A percentile compares a stretch with the other conserved stretches of the same genome.
Evolutionary conservation across 2,329 filamentous ascomycete genomes (phyloP).

Genomic region (Hirsutella minnesotensis): DNA sequence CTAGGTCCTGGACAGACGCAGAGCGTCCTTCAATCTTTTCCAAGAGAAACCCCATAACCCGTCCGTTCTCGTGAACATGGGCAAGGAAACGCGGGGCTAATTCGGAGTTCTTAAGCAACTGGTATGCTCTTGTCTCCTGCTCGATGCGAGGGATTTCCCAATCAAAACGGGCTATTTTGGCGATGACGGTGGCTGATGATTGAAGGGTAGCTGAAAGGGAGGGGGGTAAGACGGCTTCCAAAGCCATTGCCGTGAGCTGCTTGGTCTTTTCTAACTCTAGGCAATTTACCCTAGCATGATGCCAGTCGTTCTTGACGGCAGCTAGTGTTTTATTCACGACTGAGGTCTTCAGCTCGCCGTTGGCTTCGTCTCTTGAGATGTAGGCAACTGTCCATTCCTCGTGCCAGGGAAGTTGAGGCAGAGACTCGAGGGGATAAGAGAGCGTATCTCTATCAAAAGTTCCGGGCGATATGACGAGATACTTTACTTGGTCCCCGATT

Average conservation of each 20-base stretch:
- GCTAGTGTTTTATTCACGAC: slow-evolving; percentile 12
- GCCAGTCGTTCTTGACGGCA: slow-evolving; percentile 14
- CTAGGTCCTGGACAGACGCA: slow-evolving; percentile 15
- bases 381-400: slow-evolving; percentile 14
- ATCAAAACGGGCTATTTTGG: slow-evolving; percentile 21
- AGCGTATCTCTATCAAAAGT: slow-evolving; percentile 13
- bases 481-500: slow-evolving; percentile 13
- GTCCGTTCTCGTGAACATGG: slow-evolving; percentile 21
- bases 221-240: slow-evolving; percentile 13
- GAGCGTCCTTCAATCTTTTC: slow-evolving; percentile 19
- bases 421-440: slow-evolving; percentile 12
- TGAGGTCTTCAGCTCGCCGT: slow-evolving; percentile 14
- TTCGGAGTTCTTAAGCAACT: slow-evolving; percentile 13
- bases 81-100: slow-evolving; percentile 21
- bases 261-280: slow-evolving; percentile 14
- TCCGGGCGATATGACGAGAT: slow-evolving; percentile 13
- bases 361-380: slow-evolving; percentile 12
- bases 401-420: slow-evolving; percentile 12
- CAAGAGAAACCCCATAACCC: slow-evolving; percentile 22
- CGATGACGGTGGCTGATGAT: slow-evolving; percentile 8
- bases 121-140: slow-evolving; percentile 18
- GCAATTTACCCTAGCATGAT: slow-evolving; percentile 12
- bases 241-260: slow-evolving; percentile 13
- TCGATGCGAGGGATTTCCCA: slow-evolving; percentile 21
- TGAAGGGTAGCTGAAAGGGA: slow-evolving; percentile 7